Evolutionary conservation across 176 grass and related monocot genomes (phyloP).

Genomic region (Musa troglodytarum): DNA sequence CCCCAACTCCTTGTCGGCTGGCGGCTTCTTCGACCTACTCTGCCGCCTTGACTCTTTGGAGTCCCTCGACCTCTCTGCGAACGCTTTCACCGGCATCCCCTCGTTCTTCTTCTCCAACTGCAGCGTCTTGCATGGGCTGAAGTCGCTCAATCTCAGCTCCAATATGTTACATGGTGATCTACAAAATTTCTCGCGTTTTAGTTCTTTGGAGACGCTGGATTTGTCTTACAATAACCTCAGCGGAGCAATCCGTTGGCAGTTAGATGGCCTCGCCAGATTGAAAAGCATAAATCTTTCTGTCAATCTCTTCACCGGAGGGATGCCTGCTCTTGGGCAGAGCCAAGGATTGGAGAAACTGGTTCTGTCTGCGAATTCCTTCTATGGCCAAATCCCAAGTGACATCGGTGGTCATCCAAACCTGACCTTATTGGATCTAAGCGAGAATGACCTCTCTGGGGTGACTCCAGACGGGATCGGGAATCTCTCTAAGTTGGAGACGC

Average conservation of each 20-base stretch:
- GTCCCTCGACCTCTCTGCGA: conserved; percentile 44
- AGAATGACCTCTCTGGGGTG: conserved; percentile 30
- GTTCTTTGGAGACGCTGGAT: conserved; percentile 41
- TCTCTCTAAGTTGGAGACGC: conserved; percentile 29
- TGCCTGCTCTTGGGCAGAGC: conserved; percentile 6
- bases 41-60: conserved; percentile 37
- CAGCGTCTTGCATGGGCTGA: conserved; percentile 14
- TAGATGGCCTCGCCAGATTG: conserved; percentile 22
- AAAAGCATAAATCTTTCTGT: conserved; percentile 44
- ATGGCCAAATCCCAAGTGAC: conserved; percentile 9
- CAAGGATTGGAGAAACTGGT: conserved; percentile 32
- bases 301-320: conserved; percentile 19
- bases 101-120: conserved; percentile 36
- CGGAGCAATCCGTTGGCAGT: conserved; percentile 5
- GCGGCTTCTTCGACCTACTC: conserved; percentile 24
- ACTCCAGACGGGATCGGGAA: conserved; percentile 19
- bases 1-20: conserved; percentile 1
- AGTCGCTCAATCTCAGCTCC: conserved; percentile 39
- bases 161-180: neutral
- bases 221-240: conserved; percentile 33
- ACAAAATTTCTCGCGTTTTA: conserved; percentile 26
- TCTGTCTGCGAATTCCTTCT: conserved; percentile 35
- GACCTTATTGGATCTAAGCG: conserved; percentile 49
- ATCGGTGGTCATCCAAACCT: conserved; percentile 26
- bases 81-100: conserved; percentile 16